Conservation (phyloP, 805 yeast species). For the Danielozyma ontarioensis region DNA sequence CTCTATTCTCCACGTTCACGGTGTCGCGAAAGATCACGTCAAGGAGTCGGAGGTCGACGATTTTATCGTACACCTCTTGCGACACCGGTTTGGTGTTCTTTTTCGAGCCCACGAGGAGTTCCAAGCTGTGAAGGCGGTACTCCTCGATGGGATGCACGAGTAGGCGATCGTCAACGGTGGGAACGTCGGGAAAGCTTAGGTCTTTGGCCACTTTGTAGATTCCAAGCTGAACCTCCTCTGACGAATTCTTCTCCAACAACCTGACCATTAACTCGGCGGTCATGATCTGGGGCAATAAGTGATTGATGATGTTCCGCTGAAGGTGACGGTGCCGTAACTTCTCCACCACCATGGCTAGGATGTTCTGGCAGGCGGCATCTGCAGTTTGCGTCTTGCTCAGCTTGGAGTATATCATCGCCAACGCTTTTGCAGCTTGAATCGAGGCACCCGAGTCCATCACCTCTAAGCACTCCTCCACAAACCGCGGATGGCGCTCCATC, state of each 20-base stretch:
- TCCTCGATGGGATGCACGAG: slow-evolving; percentile 42
- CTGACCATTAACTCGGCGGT: slow-evolving; percentile 15
- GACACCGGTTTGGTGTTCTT: slow-evolving; percentile 58
- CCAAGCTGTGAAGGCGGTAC: slow-evolving; percentile 50
- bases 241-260: slow-evolving; percentile 4
- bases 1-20: slow-evolving; percentile 61
- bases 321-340: no score
- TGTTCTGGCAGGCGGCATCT: slow-evolving; percentile 14
- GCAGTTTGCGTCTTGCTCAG: slow-evolving; percentile 17
- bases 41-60: slow-evolving; percentile 34
- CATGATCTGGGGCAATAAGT: slow-evolving; percentile 62
- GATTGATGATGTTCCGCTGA: slow-evolving; percentile 47
- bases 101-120: slow-evolving; percentile 56
- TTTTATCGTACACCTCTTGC: slow-evolving; percentile 34
- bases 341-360: no score
- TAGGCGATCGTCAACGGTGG: slow-evolving; percentile 31
- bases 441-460: slow-evolving; percentile 58
- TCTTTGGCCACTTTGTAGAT: background rate
- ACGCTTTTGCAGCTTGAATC: slow-evolving; percentile 57
- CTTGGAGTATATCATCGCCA: slow-evolving; percentile 28
- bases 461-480: slow-evolving; percentile 43
- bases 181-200: slow-evolving; percentile 1
- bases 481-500: slow-evolving; percentile 38
- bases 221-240: slow-evolving; percentile 1
- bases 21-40: slow-evolving; percentile 54